These are phyloP conservation scores for Salix purpurea DNA, from an alignment of 345 rosid genomes.

Conservation along the genomic window DNA sequence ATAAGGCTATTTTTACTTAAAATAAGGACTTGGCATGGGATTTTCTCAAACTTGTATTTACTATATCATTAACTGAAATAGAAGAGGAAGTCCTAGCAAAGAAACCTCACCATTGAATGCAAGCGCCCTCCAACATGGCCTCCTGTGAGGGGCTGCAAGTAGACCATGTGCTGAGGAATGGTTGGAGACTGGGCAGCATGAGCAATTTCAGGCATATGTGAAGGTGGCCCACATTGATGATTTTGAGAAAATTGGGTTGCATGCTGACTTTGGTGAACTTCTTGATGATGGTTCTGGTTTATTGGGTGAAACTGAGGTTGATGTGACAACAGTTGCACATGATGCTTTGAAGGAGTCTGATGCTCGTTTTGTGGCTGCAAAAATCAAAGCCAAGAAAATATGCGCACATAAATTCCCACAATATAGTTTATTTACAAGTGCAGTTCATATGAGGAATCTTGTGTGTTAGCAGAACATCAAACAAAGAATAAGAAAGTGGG, in stretches of 20 bases:
- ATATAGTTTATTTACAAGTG: background rate
- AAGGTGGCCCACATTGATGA: constrained; percentile 56
- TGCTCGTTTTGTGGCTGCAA: constrained; percentile 58
- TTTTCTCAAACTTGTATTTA: background rate
- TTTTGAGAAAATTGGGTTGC: constrained; percentile 57
- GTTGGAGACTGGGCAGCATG: constrained; percentile 66
- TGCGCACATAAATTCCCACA: background rate
- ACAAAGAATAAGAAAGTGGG: background rate
- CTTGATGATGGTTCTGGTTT: constrained; percentile 62
- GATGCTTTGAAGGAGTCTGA: constrained; percentile 66
- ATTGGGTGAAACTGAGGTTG: constrained; percentile 71
- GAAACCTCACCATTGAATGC: constrained; percentile 56
- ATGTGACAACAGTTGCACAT: constrained; percentile 51
- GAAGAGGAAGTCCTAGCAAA: background rate
- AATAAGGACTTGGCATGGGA: background rate
- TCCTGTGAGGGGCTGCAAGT: constrained; percentile 70
- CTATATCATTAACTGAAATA: background rate
- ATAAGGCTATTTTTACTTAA: background rate
- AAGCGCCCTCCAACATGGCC: constrained; percentile 60
- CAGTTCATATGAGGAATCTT: too few relatives aligned
- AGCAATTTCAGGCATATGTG: constrained; percentile 56
- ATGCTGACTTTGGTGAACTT: constrained; percentile 58
- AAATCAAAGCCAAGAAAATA: background rate
- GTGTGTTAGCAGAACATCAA: background rate
- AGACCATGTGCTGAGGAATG: constrained; percentile 76